Evolutionary conservation across 2,329 filamentous ascomycete species (phyloP).

Genomic region (Bipolaris victoriae): DNA sequence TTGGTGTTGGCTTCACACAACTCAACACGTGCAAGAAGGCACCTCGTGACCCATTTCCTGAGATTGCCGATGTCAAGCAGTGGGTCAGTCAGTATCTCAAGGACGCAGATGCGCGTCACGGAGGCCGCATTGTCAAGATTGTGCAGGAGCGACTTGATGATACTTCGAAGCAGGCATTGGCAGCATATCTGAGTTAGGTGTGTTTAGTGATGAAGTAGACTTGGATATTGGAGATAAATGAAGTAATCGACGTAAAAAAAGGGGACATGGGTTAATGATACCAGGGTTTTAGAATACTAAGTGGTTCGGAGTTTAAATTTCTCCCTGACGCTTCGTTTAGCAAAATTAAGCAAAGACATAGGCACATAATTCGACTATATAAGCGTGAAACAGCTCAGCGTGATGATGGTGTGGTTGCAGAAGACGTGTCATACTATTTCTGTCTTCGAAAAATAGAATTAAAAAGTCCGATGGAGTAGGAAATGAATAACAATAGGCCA

Average conservation of each 20-base stretch:
- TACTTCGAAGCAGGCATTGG: constrained; percentile 50
- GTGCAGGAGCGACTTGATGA: constrained; percentile 70
- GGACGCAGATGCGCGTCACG: constrained; percentile 75
- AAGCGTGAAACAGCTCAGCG: no score
- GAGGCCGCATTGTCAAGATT: constrained; percentile 72
- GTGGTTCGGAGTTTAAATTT: constrained; percentile 5
- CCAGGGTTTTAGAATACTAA: constrained; percentile 18
- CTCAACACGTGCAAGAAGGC: constrained; percentile 86
- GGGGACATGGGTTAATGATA: constrained; percentile 22
- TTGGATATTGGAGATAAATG: background rate
- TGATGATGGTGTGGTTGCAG: no score
- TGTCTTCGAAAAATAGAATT: background rate
- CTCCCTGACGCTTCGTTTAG: background rate
- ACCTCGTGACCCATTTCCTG: constrained; percentile 80
- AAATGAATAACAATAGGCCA: no score
- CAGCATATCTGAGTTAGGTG: constrained; percentile 33
- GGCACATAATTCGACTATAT: no score
- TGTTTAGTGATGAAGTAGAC: background rate
- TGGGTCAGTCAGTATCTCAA: constrained; percentile 87
- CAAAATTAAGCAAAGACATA: background rate
- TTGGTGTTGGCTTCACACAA: constrained; percentile 92
- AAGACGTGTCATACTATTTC: no score
- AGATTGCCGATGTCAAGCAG: constrained; percentile 75
- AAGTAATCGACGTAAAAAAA: background rate
- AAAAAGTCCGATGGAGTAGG: no score